phyloP scores from a whole-genome alignment of 768 basidiomycete genomes.

The Tulasnella calospora region DNA sequence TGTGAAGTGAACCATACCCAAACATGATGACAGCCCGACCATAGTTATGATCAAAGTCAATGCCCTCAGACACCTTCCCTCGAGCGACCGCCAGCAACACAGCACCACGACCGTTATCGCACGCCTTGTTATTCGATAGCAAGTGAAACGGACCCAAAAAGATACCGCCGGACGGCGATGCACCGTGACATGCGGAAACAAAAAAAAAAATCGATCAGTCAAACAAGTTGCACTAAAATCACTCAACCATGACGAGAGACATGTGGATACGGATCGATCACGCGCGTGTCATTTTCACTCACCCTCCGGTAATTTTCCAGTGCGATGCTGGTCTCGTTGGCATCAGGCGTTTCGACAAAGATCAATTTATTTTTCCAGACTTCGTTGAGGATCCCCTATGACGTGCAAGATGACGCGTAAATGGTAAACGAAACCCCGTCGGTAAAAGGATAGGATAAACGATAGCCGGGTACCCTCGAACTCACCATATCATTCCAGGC shows the following conservation, averaged over 20 bases:
- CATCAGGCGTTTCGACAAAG: slow-evolving; percentile 98
- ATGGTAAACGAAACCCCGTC: not conserved
- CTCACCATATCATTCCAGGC: slow-evolving; percentile 99
- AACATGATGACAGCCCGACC: slow-evolving; percentile 99
- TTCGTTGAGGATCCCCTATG: slow-evolving; percentile 93
- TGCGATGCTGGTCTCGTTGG: slow-evolving; percentile 97
- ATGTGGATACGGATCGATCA: not conserved
- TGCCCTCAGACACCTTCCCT: slow-evolving; percentile 99
- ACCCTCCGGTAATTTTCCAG: slow-evolving; percentile 95
- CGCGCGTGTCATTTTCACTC: slow-evolving; percentile 27
- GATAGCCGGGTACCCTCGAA: slow-evolving; percentile 19
- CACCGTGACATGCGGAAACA: not conserved
- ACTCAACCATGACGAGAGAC: not conserved
- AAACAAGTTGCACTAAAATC: not conserved
- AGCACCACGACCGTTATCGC: slow-evolving; percentile 96
- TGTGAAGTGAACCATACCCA: slow-evolving; percentile 52
- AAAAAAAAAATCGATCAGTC: not conserved
- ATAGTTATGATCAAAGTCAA: slow-evolving; percentile 99
- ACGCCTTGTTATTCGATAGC: slow-evolving; percentile 55
- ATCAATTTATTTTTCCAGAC: slow-evolving; percentile 99
- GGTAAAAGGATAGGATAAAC: not conserved
- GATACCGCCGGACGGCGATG: slow-evolving; percentile 1
- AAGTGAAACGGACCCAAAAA: slow-evolving; percentile 25
- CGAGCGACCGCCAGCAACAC: slow-evolving; percentile 94
- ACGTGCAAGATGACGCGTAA: not conserved